Evolutionary conservation across 2,329 filamentous ascomycete species (phyloP), one percentile per base, ranked within the genome.

Genomic region (Gliomastix tumulicola): DNA sequence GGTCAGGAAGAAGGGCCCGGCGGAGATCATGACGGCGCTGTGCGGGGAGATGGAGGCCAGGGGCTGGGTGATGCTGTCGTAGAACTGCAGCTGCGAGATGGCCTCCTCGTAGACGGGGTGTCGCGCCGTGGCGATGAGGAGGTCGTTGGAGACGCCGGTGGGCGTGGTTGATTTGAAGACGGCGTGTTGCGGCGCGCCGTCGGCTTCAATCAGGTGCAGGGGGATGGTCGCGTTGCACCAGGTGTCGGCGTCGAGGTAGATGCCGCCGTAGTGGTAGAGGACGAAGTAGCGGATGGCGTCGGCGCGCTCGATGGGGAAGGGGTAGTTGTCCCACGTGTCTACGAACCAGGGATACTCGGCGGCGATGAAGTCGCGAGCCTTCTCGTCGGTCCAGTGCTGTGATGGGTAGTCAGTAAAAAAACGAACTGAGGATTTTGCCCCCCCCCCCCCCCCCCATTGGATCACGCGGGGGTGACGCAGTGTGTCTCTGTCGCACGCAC

Each of bases 101-200:
- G 83, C 79, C 34, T 71, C 68, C 35, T 79, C 65, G 66, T 88
- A 88, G 64, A 86, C 86, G 0, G 83, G 83, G 49, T 89, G 85
- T 41, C 78, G 71, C 1, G 81, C 77, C 1, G 84, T 70, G 13
- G 82, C 64, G 34, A 82, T 82, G 83, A 89, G 88, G 28, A 80
- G 81, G 50, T 89, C 84, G 63, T 89, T 89, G 46, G 80, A 84
- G 47, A 89, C 85, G 43, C 84, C 84, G 2, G 84, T 89, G 3
- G 85, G 85, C 4, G 73, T 64, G 0, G 85, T 89, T 44, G 54
- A 56, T 32, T 56, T 52, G 47, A 55, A 57, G 25, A 57, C 40
- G 34, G 54, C 51, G 27, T 45, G 42, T 41, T 55, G 47, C 3
- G 21, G 19, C 7, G 34, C 22, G 7, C 21, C 36, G 35, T 43